Evolutionary conservation across 1,139 yeast genomes (phyloP), one percentile per base, ranked within the genome.

Genomic region (Yamadazyma dendronema): DNA sequence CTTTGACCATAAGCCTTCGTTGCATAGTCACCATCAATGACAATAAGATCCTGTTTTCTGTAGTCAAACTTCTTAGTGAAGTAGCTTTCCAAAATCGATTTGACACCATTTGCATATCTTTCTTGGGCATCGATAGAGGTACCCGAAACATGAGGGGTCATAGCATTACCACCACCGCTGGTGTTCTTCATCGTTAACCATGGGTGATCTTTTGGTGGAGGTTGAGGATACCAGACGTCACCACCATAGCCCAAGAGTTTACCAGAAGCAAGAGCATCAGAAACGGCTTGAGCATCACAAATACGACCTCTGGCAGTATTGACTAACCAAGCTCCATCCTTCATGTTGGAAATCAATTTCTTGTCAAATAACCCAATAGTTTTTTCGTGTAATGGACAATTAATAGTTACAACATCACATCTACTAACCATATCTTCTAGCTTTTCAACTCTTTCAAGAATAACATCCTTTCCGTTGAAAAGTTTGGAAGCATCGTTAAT

Each of bases 251-350:
- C 90, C 48, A 81, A 69, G 42, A 84, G 61, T 51, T 81, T 84
- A 35, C 94, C 94, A 29, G 79, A 65, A 38, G 72, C 57, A 35
- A 84, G 74, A 1, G 92, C 92, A 12, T 72, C 90, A 0, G 89
- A 89, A 42, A 84, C 85, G 50, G 79, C 94, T 48, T 84, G 72
- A 35, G 79, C 82, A 39, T 72, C 79, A 59, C 84, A 75, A 47
- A 84, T 83, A 36, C 90, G 92, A 44, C 94, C 94, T 58, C 95
- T 77, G 13, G 95, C 94, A 37, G 94, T 85, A 69, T 85, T 84
- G 42, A 85, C 87, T 46, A 84, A 68, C 72, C 84, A 78, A 12
- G 94, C 77, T 35, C 90, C 90, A 53, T 75, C 76, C 64, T 84
- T 84, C 82, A 84, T 82, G 57, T 82, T 77, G 48, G 85, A 72